phyloP scores from a whole-genome alignment of 78 protist genomes.

The Dictyostelium capitatum region DNA sequence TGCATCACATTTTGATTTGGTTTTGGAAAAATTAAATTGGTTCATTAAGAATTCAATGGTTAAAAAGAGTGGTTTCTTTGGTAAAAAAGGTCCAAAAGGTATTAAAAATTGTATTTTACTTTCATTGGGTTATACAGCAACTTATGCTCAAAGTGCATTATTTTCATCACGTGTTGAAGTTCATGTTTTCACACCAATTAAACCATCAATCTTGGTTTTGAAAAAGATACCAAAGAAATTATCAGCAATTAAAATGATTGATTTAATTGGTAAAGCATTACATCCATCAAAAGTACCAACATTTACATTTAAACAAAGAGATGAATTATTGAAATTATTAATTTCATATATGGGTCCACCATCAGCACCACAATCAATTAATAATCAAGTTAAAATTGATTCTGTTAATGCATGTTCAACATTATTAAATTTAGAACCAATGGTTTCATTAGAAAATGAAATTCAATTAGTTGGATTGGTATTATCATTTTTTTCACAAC shows the following conservation, averaged over 20 bases:
- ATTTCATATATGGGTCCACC: constrained; percentile 68
- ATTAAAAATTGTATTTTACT: constrained; percentile 59
- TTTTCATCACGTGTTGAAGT: constrained; percentile 84
- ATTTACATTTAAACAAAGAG: constrained; percentile 72
- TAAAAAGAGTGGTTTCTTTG: constrained; percentile 82
- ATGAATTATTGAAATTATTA: constrained; percentile 54
- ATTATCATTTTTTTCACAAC: constrained; percentile 21
- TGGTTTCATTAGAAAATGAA: constrained; percentile 73
- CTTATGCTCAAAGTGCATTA: constrained; percentile 38
- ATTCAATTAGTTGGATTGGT: constrained; percentile 10
- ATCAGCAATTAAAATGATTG: constrained; percentile 72
- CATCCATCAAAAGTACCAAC: constrained; percentile 49
- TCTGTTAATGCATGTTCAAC: constrained; percentile 65
- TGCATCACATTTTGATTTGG: constrained; percentile 78
- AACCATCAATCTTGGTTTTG: constrained; percentile 47
- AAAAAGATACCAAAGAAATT: constrained; percentile 73
- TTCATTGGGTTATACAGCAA: constrained; percentile 68
- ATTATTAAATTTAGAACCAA: constrained; percentile 47
- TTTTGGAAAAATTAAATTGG: constrained; percentile 51
- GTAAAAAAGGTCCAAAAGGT: constrained; percentile 73
- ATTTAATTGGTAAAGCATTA: constrained; percentile 82
- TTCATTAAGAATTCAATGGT: constrained; percentile 60
- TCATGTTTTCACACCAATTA: constrained; percentile 60
- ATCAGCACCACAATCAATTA: constrained; percentile 52
- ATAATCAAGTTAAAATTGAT: constrained; percentile 41